Evolutionary conservation across 331 rosid species (phyloP), one percentile per base, ranked within the genome.

Genomic region (Malus hybrid): DNA sequence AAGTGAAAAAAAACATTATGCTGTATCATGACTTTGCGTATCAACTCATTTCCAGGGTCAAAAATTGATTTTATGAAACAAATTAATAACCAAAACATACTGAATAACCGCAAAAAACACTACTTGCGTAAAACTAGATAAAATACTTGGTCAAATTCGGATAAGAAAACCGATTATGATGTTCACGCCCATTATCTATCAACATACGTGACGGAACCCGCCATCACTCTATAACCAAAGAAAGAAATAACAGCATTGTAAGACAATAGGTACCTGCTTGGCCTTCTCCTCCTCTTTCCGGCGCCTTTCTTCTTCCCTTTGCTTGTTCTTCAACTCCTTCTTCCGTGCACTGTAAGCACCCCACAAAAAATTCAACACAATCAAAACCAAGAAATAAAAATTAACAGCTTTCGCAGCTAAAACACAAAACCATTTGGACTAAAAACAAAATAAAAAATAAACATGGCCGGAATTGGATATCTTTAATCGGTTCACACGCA

Each of bases 221-320:
- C 48, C 48, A 10, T 10, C 13, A 42, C 48, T 10, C 14, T 0
- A 10, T 42, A 42, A 42, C 48, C 13, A 42, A 42, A 42, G 13
- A 42, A 42, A 42, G 13, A 42, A 59, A 72, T 32, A 10, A 5
- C n/a, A 7, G 56, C 24, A 64, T 31, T 15, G 22, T 29, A 15
- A 31, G 44, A 64, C 31, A 64, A 16, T 15, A 16, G 9, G 67
- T 64, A 87, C 94, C 91, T 87, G 88, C 57, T 80, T 87, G 6
- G 96, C 90, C 75, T 87, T 94, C 77, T 94, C 97, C 79, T 92
- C 96, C 76, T 89, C 99, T 81, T 90, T 94, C 34, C 90, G 90
- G 78, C 70, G 78, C 73, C 90, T 83, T 76, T 89, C 93, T 20
- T 94, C 97, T 81, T 94, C 99, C 83, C 60, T 90, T 83, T 92